Base-by-base conservation (phyloP, 2,329 filamentous ascomycete species). In the Neocucurbitaria cava region DNA sequence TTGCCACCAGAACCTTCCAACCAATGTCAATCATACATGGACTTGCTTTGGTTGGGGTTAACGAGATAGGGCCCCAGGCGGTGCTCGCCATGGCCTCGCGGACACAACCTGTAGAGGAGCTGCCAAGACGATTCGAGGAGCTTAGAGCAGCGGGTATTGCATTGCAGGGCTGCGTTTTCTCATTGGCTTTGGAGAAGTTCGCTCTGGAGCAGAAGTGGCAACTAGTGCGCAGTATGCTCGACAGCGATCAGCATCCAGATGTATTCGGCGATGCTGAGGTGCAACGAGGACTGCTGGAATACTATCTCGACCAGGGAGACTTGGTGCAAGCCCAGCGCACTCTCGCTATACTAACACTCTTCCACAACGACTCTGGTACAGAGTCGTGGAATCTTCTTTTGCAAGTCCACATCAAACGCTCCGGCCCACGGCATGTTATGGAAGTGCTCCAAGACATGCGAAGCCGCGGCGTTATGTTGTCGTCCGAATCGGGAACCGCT, bases 11-110 rank as follows among this genome's bases (percentile, higher is more conserved):
- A 52, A 89, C 90, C 73, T 83, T 95, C 20, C 85, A 88, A 1
- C 79, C 92, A 9, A 87, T 93, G 51, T 84, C 89, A 61, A 86
- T 91, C 23, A 85, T 96, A 49, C 84, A 84, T 30, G 83, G 90
- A 6, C 78, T 95, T 17, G 81, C 84, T 51, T 85, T 89, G 65
- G 84, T 96, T 46, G 90, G 90, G 2, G 79, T 96, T 5, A 81
- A 85, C 43, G 79, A 81, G 31, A 88, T 96, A 58, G 92, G 92
- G 0, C 89, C 92, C 0, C 78, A 89, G 17, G 89, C 91, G 3
- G 72, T 96, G 18, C 89, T 92, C 60, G 88, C 93, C 41, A 86
- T 96, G 73, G 91, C 88, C 3, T 74, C 89, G 10, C 83, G 90
- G 65, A 85, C 89, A 47, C 73, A 78, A 1, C 82, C 82, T 9